These are phyloP conservation scores for Coemansia sp. DNA, from an alignment of 192 early-diverging fungal species.

Conservation along the genomic window DNA sequence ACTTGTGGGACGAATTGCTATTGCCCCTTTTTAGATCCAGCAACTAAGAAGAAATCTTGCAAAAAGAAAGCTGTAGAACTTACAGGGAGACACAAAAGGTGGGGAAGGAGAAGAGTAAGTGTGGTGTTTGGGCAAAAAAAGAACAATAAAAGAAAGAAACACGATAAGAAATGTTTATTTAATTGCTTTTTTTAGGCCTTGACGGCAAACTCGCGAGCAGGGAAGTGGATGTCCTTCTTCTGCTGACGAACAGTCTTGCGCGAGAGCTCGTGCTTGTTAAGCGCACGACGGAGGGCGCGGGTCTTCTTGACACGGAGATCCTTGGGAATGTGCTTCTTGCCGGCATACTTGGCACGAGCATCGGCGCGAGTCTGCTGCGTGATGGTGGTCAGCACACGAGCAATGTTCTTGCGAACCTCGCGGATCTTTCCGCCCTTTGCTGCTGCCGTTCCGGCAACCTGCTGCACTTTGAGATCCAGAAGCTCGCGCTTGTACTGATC, in stretches of 20 bases:
- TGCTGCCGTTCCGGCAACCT: constrained; percentile 76
- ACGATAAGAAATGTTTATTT: neutral
- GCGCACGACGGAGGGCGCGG: constrained; percentile 94
- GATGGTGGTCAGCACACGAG: constrained; percentile 94
- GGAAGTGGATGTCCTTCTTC: constrained; percentile 90
- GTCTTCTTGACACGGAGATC: constrained; percentile 99
- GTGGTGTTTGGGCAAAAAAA: neutral
- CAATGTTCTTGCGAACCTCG: constrained; percentile 91
- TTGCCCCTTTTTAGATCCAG: neutral
- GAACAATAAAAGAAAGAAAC: neutral
- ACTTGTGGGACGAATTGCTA: neutral
- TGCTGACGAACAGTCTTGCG: constrained; percentile 85
- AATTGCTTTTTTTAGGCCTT: constrained; percentile 65
- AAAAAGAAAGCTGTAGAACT: neutral
- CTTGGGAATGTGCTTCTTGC: constrained; percentile 93
- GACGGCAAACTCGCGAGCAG: constrained; percentile 88
- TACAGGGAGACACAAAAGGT: neutral
- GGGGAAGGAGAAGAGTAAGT: neutral
- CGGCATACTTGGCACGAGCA: constrained; percentile 87
- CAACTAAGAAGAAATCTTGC: neutral
- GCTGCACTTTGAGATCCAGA: constrained; percentile 89
- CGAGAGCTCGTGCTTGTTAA: constrained; percentile 80
- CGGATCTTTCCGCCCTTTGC: constrained; percentile 69
- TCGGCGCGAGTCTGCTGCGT: constrained; percentile 89
- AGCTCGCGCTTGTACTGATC: constrained; percentile 96